phyloP scores from a whole-genome alignment of 2,329 filamentous ascomycete genomes.

The Cylindrodendrum hubeiense region DNA sequence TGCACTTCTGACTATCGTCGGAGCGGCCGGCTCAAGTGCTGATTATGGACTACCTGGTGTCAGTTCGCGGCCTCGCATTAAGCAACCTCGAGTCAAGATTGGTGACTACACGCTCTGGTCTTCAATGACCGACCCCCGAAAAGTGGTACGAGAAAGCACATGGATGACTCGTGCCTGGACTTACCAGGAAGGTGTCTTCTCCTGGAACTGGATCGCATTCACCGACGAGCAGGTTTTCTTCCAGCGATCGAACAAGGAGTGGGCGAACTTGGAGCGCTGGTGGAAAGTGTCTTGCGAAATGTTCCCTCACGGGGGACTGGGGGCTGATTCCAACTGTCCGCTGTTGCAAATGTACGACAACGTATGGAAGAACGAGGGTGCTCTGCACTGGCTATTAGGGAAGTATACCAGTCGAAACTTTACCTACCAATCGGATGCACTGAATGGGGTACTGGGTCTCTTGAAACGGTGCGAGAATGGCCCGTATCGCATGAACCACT shows the following conservation, averaged over 20 bases:
- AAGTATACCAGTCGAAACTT: slow-evolving; percentile 9
- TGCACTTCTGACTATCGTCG: slow-evolving; percentile 21
- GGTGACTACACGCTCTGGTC: slow-evolving; percentile 26
- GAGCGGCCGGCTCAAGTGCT: slow-evolving; percentile 18
- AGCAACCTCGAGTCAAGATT: slow-evolving; percentile 17
- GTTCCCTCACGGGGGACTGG: slow-evolving; percentile 22
- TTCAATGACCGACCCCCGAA: slow-evolving; percentile 21
- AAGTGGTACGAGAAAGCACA: slow-evolving; percentile 7
- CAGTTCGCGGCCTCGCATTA: slow-evolving; percentile 10
- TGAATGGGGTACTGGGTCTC: slow-evolving; percentile 22
- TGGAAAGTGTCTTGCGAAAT: slow-evolving; percentile 25
- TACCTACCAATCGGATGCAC: slow-evolving; percentile 18
- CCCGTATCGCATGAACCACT: slow-evolving; percentile 22
- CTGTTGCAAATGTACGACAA: slow-evolving; percentile 22
- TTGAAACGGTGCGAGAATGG: slow-evolving; percentile 23
- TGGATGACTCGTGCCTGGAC: slow-evolving; percentile 29
- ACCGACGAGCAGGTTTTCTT: slow-evolving; percentile 29
- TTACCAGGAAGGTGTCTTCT: slow-evolving; percentile 24
- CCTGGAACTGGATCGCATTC: slow-evolving; percentile 24
- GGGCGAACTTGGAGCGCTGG: slow-evolving; percentile 22
- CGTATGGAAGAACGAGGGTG: slow-evolving; percentile 15
- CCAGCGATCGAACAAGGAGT: slow-evolving; percentile 22
- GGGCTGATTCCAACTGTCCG: slow-evolving; percentile 3
- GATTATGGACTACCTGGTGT: slow-evolving; percentile 25
- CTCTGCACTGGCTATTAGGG: background rate